Evolutionary conservation across 768 basidiomycete genomes (phyloP).

Genomic region (Tricholoma sp.): DNA sequence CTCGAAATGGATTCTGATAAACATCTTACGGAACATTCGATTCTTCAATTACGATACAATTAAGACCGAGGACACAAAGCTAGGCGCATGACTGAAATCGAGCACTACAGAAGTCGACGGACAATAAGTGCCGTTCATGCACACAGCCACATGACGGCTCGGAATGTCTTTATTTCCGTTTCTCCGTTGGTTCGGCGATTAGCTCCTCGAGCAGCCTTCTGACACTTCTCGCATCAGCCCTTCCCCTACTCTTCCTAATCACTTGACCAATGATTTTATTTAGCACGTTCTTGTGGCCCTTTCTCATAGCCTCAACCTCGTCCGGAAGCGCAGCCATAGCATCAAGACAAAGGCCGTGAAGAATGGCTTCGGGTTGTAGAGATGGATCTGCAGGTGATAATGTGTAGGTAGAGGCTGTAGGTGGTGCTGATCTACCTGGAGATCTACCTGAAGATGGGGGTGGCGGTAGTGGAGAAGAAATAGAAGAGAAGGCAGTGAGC

Average conservation of each 20-base stretch:
- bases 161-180: background rate
- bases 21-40: too few relatives aligned
- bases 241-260: constrained; percentile 77
- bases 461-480: constrained; percentile 3
- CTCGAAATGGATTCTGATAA: background rate
- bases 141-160: background rate
- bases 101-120: too few relatives aligned
- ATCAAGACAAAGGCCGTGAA: constrained; percentile 53
- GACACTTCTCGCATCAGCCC: constrained; percentile 66
- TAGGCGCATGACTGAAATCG: too few relatives aligned
- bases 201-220: constrained; percentile 45
- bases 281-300: constrained; percentile 71
- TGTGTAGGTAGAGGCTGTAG: constrained; percentile 7
- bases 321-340: constrained; percentile 62
- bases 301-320: constrained; percentile 59
- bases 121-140: too few relatives aligned
- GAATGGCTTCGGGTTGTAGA: background rate
- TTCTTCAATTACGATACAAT: too few relatives aligned
- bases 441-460: constrained; percentile 4
- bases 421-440: constrained; percentile 6
- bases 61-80: too few relatives aligned
- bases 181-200: constrained; percentile 18
- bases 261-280: constrained; percentile 82
- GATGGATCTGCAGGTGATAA: background rate
- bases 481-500: constrained; percentile 34